Conservation (phyloP, 768 basidiomycete species). For the Boletus subparvulus region DNA sequence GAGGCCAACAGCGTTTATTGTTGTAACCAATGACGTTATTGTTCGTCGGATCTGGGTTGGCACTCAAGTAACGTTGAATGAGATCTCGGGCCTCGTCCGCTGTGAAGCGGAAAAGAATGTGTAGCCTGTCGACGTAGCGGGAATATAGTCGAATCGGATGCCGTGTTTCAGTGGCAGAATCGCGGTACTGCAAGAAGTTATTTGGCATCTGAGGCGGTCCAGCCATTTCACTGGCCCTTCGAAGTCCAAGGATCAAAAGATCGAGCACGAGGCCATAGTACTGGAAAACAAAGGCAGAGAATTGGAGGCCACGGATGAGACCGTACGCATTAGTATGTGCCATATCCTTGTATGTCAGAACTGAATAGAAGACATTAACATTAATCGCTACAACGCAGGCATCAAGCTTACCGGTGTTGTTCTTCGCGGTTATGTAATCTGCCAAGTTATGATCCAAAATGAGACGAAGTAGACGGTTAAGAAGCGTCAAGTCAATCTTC, state of each 20-base stretch:
- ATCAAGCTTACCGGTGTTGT: constrained; percentile 69
- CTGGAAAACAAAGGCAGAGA: constrained; percentile 99
- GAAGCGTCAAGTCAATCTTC: constrained; percentile 94
- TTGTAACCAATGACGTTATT: constrained; percentile 99
- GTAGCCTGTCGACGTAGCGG: constrained; percentile 91
- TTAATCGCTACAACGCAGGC: not conserved
- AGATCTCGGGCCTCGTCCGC: constrained; percentile 97
- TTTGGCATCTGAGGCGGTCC: constrained; percentile 97
- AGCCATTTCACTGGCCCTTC: constrained; percentile 98
- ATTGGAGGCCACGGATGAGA: constrained; percentile 95
- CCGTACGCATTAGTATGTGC: constrained; percentile 97
- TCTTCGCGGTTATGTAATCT: constrained; percentile 99
- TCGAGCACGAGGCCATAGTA: constrained; percentile 96
- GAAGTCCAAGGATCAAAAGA: constrained; percentile 92
- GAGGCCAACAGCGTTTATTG: constrained; percentile 99
- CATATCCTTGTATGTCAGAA: constrained; percentile 96
- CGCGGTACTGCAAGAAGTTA: constrained; percentile 96
- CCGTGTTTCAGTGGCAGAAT: constrained; percentile 90
- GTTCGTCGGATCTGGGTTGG: constrained; percentile 97
- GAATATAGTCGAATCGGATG: constrained; percentile 99
- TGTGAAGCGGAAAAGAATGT: constrained; percentile 96
- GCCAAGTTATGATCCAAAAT: constrained; percentile 99
- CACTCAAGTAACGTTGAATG: constrained; percentile 95
- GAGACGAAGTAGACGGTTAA: constrained; percentile 92
- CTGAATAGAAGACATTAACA: constrained; percentile 27